These are phyloP conservation scores for Mortierella alpina DNA, from an alignment of 192 early-diverging fungal genomes.

Conservation along the genomic window DNA sequence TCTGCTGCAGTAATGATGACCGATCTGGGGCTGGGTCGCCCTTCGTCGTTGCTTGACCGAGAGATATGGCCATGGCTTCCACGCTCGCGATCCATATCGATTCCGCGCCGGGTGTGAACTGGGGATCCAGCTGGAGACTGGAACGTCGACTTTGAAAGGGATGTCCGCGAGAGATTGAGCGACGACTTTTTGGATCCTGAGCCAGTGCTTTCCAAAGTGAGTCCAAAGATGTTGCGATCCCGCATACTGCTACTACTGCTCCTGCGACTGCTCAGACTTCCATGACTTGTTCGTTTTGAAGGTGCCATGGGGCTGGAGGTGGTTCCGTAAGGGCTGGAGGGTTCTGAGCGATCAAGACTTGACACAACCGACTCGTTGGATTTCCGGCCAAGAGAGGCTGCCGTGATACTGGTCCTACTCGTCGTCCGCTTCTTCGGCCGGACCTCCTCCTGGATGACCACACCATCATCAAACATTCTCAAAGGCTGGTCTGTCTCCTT, in stretches of 20 bases:
- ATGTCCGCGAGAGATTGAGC: slow-evolving; percentile 23
- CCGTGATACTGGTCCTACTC: slow-evolving; percentile 51
- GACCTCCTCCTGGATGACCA: slow-evolving; percentile 33
- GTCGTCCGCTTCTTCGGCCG: slow-evolving; percentile 48
- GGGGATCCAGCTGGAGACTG: slow-evolving; percentile 32
- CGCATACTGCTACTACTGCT: slow-evolving; percentile 33
- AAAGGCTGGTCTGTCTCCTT: neutral
- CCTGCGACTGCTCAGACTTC: slow-evolving; percentile 33
- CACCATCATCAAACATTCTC: slow-evolving; percentile 33
- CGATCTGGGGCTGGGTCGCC: neutral
- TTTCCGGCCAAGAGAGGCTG: slow-evolving; percentile 30
- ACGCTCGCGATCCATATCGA: slow-evolving; percentile 38
- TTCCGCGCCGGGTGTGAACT: slow-evolving; percentile 32
- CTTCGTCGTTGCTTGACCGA: slow-evolving; percentile 17
- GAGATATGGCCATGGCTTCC: neutral
- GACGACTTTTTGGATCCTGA: slow-evolving; percentile 48
- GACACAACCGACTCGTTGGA: slow-evolving; percentile 29
- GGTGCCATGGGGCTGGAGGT: neutral
- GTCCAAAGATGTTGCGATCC: slow-evolving; percentile 26
- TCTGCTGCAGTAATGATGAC: neutral
- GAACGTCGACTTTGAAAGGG: slow-evolving; percentile 26
- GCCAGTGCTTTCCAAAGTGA: slow-evolving; percentile 25
- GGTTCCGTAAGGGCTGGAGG: slow-evolving; percentile 12
- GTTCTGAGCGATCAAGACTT: slow-evolving; percentile 20
- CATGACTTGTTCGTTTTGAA: slow-evolving; percentile 26